Conservation (phyloP, 1,284 basidiomycete species). For the Lentinus polychrous region DNA sequence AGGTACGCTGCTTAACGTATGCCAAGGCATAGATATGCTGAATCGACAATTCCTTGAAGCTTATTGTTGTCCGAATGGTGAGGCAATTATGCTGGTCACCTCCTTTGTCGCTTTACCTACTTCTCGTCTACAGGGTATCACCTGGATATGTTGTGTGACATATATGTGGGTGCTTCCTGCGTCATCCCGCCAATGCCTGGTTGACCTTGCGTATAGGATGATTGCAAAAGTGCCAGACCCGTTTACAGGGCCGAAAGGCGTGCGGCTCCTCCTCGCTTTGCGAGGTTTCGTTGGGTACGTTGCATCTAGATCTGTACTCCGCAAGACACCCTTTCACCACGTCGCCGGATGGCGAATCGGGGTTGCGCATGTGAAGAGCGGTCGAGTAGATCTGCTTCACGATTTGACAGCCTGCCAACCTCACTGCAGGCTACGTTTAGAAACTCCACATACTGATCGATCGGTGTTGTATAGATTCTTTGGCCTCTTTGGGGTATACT, state of each 20-base stretch:
- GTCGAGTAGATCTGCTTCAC: too few species aligned
- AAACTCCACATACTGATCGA: too few species aligned
- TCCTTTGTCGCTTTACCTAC: background rate
- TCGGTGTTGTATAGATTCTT: conserved; percentile 37
- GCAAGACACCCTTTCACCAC: too few species aligned
- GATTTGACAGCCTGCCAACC: too few species aligned
- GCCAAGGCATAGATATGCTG: background rate
- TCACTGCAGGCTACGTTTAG: too few species aligned
- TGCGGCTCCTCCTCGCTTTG: conserved; percentile 49
- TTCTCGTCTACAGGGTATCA: conserved; percentile 29
- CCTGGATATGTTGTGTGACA: conserved; percentile 36
- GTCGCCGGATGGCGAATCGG: too few species aligned
- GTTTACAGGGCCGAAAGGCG: conserved; percentile 59
- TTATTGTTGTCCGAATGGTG: conserved; percentile 46
- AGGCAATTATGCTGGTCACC: conserved; percentile 12
- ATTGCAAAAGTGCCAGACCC: conserved; percentile 54
- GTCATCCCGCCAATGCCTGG: background rate
- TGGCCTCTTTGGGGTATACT: conserved; percentile 64
- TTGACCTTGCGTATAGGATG: conserved; percentile 30
- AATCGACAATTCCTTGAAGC: conserved; percentile 11
- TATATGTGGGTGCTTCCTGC: conserved; percentile 31
- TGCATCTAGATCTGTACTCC: too few species aligned
- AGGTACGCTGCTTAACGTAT: conserved; percentile 33
- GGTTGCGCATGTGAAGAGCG: too few species aligned
- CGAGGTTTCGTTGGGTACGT: conserved; percentile 60